Conservation (phyloP, 139 green algal genomes). For the Chlorella sp. region DNA sequence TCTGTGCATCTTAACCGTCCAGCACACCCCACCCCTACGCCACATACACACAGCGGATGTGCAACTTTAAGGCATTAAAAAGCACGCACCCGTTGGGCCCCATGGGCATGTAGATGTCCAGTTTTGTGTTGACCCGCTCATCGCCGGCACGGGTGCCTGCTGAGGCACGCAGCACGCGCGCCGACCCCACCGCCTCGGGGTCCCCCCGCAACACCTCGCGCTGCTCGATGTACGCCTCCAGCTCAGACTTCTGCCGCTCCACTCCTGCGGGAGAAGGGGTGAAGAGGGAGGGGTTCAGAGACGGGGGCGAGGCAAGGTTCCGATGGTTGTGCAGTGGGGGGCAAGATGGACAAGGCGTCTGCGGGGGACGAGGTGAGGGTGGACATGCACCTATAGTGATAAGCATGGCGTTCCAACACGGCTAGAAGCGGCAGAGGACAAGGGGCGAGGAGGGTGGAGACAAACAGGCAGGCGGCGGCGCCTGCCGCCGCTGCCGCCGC, state of each 20-base stretch:
- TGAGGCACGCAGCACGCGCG: background rate
- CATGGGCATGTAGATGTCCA: conserved; percentile 1
- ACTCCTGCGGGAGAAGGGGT: background rate
- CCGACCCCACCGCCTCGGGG: background rate
- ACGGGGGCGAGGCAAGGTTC: no score
- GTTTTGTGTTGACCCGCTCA: background rate
- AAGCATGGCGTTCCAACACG: background rate
- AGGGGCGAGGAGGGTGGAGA: background rate
- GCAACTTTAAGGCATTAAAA: no score
- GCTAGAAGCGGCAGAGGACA: background rate
- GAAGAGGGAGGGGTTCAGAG: background rate
- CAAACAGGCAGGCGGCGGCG: background rate
- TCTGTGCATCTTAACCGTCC: no score
- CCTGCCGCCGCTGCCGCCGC: background rate
- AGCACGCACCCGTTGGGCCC: background rate
- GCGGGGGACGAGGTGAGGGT: background rate
- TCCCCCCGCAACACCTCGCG: background rate
- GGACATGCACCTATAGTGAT: background rate
- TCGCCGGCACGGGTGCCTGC: background rate
- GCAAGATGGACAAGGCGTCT: background rate
- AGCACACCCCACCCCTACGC: background rate
- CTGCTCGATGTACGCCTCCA: background rate
- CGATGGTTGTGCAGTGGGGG: no score
- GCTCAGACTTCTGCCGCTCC: conserved; percentile 6
- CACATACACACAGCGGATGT: background rate